Evolutionary conservation across 2,329 filamentous ascomycete species (phyloP).

Genomic region (Fusarium beomiforme): DNA sequence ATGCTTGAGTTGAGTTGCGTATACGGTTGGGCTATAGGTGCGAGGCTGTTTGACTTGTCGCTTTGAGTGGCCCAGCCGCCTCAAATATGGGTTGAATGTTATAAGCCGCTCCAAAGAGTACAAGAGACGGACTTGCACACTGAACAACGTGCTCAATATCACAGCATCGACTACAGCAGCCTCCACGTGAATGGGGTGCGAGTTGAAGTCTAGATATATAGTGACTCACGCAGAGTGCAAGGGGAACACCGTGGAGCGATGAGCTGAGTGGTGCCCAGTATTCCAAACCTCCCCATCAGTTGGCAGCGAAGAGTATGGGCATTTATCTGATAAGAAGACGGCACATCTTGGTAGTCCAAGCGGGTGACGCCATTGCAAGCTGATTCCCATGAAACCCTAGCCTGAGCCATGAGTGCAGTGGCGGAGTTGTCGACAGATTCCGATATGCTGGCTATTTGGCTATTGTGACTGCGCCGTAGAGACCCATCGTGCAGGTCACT

Average conservation of each 20-base stretch:
- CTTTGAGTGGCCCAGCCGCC: constrained; percentile 39
- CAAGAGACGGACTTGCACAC: constrained; percentile 29
- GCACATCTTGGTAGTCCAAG: constrained; percentile 26
- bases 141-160: constrained; percentile 17
- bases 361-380: constrained; percentile 43
- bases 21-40: constrained; percentile 19
- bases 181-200: constrained; percentile 44
- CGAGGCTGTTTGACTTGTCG: constrained; percentile 27
- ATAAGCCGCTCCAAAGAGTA: constrained; percentile 29
- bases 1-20: constrained; percentile 9
- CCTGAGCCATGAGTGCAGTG: constrained; percentile 3
- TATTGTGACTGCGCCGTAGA: constrained; percentile 6
- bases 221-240: constrained; percentile 42
- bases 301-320: constrained; percentile 14
- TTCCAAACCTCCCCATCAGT: constrained; percentile 38
- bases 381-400: constrained; percentile 9
- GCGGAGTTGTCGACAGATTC: constrained; percentile 8
- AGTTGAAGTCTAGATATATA: constrained; percentile 34
- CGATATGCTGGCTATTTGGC: constrained; percentile 6
- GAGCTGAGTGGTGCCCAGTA: constrained; percentile 39
- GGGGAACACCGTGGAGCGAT: constrained; percentile 43
- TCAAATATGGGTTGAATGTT: constrained; percentile 36
- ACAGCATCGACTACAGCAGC: constrained; percentile 29
- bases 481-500: constrained; percentile 19
- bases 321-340: constrained; percentile 40